phyloP scores from a whole-genome alignment of 495 filamentous ascomycete species.

The Podospora sp. region DNA sequence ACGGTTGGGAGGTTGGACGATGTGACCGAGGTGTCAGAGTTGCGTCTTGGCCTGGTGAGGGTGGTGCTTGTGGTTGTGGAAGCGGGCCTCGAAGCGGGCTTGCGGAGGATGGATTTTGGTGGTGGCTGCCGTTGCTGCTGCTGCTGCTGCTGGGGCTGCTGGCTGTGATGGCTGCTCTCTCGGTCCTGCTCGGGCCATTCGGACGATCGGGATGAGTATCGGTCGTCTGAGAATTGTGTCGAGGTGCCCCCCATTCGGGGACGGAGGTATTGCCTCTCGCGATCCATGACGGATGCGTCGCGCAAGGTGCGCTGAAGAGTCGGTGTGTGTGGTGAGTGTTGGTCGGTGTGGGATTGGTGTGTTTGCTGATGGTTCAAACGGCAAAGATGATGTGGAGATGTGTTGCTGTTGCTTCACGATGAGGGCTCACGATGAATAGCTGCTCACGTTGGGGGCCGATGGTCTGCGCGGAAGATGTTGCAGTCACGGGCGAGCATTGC shows the following conservation, averaged over 20 bases:
- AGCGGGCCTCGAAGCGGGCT: conserved; percentile 20
- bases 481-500: conserved; percentile 34
- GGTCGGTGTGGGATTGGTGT: background rate
- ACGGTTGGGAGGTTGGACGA: conserved; percentile 36
- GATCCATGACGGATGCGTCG: conserved; percentile 25
- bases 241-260: conserved; percentile 29
- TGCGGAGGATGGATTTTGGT: conserved; percentile 33
- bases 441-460: conserved; percentile 24
- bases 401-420: conserved; percentile 17
- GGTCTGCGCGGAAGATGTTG: conserved; percentile 21
- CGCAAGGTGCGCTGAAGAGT: background rate
- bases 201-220: conserved; percentile 21
- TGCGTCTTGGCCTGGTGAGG: conserved; percentile 27
- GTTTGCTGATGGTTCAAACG: background rate
- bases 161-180: too few species aligned
- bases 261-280: conserved; percentile 33
- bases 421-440: conserved; percentile 32
- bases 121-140: conserved; percentile 24
- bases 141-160: background rate
- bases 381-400: background rate
- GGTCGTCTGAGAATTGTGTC: conserved; percentile 27
- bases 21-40: conserved; percentile 39
- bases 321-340: background rate
- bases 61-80: conserved; percentile 15
- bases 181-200: conserved; percentile 32